Evolutionary conservation across 2,329 filamentous ascomycete species (phyloP).

Genomic region (Trichoderma arundinaceum): DNA sequence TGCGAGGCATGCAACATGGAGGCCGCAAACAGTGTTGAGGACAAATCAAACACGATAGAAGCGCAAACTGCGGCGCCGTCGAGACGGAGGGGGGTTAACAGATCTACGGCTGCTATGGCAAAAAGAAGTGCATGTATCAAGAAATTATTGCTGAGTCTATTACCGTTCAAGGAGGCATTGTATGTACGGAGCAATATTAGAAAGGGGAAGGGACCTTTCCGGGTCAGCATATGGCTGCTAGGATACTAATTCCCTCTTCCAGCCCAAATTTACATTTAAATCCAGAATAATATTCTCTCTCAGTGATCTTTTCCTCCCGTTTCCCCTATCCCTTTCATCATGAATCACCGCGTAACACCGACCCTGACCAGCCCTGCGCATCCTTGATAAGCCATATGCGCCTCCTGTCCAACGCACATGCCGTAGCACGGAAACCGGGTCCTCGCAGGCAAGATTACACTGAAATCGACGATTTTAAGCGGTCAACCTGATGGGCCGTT

Average conservation of each 20-base stretch:
- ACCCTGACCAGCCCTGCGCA: constrained; percentile 8
- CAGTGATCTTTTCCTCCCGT: background rate
- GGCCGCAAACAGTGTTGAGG: background rate
- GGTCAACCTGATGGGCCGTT: background rate
- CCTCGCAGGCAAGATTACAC: constrained; percentile 23
- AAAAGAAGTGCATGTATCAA: background rate
- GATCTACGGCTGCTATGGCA: background rate
- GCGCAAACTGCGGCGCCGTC: background rate
- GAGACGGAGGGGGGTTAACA: background rate
- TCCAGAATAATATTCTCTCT: too few relatives aligned
- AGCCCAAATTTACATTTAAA: background rate
- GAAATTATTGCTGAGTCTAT: background rate
- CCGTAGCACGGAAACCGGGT: constrained; percentile 22
- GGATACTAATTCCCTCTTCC: background rate
- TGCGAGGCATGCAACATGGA: constrained; percentile 23
- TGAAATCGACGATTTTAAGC: constrained; percentile 5
- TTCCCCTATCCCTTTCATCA: background rate
- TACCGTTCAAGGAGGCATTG: background rate
- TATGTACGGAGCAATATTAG: background rate
- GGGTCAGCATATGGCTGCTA: constrained; percentile 11
- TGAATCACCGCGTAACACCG: constrained; percentile 1
- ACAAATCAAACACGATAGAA: background rate
- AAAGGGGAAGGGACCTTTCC: background rate
- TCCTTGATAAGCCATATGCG: constrained; percentile 1
- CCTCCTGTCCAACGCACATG: constrained; percentile 8